phyloP scores from a whole-genome alignment of 148 eudicot genomes.

The Drosera capensis region DNA sequence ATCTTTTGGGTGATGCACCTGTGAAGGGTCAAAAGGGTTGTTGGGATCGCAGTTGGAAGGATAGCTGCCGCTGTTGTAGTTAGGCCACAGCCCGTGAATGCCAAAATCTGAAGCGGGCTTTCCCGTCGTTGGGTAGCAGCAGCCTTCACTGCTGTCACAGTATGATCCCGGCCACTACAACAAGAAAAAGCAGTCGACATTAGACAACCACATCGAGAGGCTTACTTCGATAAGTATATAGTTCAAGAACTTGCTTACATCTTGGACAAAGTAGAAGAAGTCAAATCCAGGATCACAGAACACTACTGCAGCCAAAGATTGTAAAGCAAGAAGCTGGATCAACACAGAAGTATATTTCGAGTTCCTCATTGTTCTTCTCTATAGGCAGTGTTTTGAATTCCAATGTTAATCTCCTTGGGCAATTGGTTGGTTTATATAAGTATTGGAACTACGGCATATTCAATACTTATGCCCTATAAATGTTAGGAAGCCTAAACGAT shows the following conservation, averaged over 20 bases:
- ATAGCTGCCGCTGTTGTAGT: background rate
- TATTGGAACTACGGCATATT: no score
- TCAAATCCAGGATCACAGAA: background rate
- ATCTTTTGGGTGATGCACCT: background rate
- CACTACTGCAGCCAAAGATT: background rate
- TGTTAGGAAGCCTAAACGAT: no score
- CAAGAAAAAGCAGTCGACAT: background rate
- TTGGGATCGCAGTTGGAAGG: background rate
- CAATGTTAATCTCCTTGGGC: no score
- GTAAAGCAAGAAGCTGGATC: background rate
- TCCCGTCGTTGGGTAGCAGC: background rate
- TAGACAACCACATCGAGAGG: background rate
- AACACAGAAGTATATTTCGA: background rate
- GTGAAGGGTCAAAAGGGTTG: background rate
- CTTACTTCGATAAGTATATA: background rate
- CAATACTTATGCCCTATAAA: no score
- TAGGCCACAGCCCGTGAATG: constrained; percentile 1
- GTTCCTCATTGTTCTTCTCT: no score
- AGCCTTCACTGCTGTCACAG: background rate
- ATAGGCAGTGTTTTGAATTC: no score
- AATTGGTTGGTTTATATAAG: no score
- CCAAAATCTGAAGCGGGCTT: background rate
- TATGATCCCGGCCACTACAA: background rate
- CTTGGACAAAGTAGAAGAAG: background rate
- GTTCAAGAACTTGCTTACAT: background rate